Evolutionary conservation across 2,329 filamentous ascomycete genomes (phyloP), one percentile per base, ranked within the genome.

Genomic region (Cryphonectria japonica): DNA sequence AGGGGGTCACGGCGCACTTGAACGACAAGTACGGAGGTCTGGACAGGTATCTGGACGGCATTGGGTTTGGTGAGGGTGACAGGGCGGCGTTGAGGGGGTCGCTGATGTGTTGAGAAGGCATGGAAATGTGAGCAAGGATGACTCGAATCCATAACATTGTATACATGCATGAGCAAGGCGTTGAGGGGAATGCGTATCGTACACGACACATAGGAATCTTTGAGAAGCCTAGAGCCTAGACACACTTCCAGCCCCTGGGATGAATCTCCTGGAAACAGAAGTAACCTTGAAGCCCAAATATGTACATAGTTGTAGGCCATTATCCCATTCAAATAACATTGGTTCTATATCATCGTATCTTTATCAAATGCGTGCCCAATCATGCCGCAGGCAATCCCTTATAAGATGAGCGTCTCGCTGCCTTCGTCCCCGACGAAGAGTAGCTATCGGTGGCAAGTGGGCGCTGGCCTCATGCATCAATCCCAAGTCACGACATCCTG

Each of bases 1-100:
- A 78, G 22, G 83, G 82, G 14, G 85, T 94, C 4, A 79, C 84
- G 39, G 78, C 75, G 22, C 89, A 93, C 78, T 79, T 97, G 6
- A 77, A 86, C 1, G 79, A 83, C 3, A 85, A 81, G 67, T 92
- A 94, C 79, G 92, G 92, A 0, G 90, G 92, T 1, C 82, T 94
- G 0, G 81, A 87, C 46, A 80, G 77, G 13, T 97, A 97, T 80
- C 80, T 95, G 70, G 82, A 86, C 70, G 78, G 79, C 2, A 90
- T 92, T 76, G 92, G 91, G 0, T 86, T 93, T 72, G 80, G 78
- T 11, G 75, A 79, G 32, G 77, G 75, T 9, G 83, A 86, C 71
- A 80, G 87, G 71, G 75, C 72, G 13, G 77, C 72, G 72, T 73
- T 88, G 50, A 78, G 82, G 26, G 80, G 86, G 37, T 74, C 76